Percentiles rank a stretch among this genome's conserved stretches.
These are phyloP conservation scores for Sambucus nigra DNA, from an alignment of 129 eudicot species.

Conservation along the genomic window DNA sequence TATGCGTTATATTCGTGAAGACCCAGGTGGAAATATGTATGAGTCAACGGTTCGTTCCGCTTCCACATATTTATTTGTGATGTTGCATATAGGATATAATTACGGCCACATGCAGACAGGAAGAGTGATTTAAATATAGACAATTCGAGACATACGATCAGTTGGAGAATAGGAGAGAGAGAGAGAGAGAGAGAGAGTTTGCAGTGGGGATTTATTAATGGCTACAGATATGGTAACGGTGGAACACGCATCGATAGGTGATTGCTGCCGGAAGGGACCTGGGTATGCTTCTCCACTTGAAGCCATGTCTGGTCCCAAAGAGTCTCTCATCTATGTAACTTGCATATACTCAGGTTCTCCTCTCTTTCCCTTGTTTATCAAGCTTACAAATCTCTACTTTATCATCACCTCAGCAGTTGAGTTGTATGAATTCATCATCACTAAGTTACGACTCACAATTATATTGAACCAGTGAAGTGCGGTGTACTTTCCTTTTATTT, in stretches of 20 bases:
- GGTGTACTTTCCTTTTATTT: background rate
- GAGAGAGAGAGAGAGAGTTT: background rate
- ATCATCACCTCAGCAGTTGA: background rate
- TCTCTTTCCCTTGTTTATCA: background rate
- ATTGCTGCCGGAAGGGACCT: conserved; percentile 67
- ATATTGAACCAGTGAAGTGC: too few relatives aligned
- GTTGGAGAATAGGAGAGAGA: too few relatives aligned
- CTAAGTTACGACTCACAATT: background rate
- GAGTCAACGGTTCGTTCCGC: too few relatives aligned
- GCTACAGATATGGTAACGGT: conserved; percentile 38
- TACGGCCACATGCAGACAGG: too few relatives aligned
- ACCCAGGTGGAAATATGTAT: too few relatives aligned
- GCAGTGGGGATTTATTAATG: too few relatives aligned
- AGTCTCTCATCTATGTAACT: conserved; percentile 72
- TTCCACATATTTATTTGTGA: too few relatives aligned
- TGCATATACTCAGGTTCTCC: conserved; percentile 65
- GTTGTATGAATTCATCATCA: background rate
- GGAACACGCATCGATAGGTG: conserved; percentile 26
- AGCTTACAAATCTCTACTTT: too few relatives aligned
- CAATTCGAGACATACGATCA: too few relatives aligned
- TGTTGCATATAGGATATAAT: too few relatives aligned
- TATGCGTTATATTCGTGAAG: too few relatives aligned
- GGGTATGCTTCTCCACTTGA: conserved; percentile 89
- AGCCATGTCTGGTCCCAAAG: conserved; percentile 93
- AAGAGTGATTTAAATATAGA: too few relatives aligned